Evolutionary conservation across 352 stramenopile genomes (phyloP), one percentile per base, ranked within the genome.

Genomic region (Blastocystis sp.): DNA sequence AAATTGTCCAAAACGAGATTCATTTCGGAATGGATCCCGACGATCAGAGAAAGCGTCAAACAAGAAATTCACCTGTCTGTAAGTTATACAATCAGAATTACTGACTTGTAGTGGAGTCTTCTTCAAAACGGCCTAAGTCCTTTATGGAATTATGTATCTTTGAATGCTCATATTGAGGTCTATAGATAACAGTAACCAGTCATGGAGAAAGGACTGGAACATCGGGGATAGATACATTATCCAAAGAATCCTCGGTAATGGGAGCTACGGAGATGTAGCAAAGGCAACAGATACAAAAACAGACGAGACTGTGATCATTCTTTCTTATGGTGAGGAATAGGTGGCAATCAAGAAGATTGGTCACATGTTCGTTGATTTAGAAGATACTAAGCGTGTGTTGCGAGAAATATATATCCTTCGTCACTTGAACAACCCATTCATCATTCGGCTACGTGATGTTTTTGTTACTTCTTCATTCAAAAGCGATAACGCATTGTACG

Each of bases 281-380:
- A 93, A 96, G 91, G 93, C 92, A 24, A 87, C 91, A 58, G 94
- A 96, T 90, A 90, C 92, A n/a, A 62, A 91, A 13, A 89, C 11
- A 24, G 48, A 66, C 15, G 64, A 90, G 30, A 69, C 58, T 89
- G 78, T 89, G 15, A 22, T 13, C 27, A 19, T 79, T 11, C 1
- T 17, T 24, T 17, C 3, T 4, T 4, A n/a, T 22, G 19, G 17
- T 77, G 73, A 90, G 37, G 30, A 89, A 24, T 94, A 91, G 89
- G 94, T 96, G 2, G 94, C 94, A 5, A 94, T 96, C 48, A 96
- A 96, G 90, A 90, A 92, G 68, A 95, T 96, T 69, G 90, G 91
- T 54, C 92, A 92, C 56, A 90, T 95, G 0, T 96, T 96, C 92
- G 93, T 95, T 68, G 92, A 95, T 48, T 9, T 44, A 40, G 42